These are phyloP conservation scores for Xylaria sp. DNA, from an alignment of 2,329 filamentous ascomycete genomes.

Conservation along the genomic window DNA sequence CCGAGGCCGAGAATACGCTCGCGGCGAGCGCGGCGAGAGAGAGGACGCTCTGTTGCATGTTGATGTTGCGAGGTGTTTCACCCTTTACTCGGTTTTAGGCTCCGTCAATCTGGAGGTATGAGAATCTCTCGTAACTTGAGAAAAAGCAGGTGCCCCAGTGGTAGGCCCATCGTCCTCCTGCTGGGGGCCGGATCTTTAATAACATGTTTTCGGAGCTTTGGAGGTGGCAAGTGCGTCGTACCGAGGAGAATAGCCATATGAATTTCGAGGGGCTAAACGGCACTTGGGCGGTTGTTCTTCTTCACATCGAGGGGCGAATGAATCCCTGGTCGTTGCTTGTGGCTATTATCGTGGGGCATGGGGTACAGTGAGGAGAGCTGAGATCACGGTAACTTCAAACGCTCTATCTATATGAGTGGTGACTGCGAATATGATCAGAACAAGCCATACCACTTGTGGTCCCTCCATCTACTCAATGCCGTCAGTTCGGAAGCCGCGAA, in stretches of 20 bases:
- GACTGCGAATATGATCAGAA: background rate
- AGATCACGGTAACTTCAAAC: background rate
- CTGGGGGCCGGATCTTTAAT: conserved; percentile 26
- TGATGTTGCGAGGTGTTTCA: background rate
- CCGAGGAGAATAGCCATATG: conserved; percentile 41
- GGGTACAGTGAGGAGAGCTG: conserved; percentile 10
- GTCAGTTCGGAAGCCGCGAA: background rate
- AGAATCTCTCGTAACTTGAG: background rate
- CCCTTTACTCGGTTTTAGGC: background rate
- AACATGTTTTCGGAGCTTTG: conserved; percentile 26
- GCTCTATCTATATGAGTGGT: background rate
- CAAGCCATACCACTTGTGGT: background rate
- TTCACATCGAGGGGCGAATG: background rate
- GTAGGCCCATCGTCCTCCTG: background rate
- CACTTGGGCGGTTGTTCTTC: conserved; percentile 31
- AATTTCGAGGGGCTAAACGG: conserved; percentile 36
- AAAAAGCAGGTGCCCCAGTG: background rate
- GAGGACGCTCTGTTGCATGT: conserved; percentile 28
- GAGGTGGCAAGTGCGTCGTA: conserved; percentile 33
- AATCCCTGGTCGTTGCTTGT: conserved; percentile 2
- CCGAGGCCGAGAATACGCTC: conserved; percentile 28
- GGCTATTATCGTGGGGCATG: conserved; percentile 21
- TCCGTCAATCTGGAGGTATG: background rate
- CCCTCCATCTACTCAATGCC: background rate
- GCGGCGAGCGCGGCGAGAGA: conserved; percentile 28